phyloP scores from a whole-genome alignment of 805 yeast genomes.

The Kodamaea sagamina region DNA sequence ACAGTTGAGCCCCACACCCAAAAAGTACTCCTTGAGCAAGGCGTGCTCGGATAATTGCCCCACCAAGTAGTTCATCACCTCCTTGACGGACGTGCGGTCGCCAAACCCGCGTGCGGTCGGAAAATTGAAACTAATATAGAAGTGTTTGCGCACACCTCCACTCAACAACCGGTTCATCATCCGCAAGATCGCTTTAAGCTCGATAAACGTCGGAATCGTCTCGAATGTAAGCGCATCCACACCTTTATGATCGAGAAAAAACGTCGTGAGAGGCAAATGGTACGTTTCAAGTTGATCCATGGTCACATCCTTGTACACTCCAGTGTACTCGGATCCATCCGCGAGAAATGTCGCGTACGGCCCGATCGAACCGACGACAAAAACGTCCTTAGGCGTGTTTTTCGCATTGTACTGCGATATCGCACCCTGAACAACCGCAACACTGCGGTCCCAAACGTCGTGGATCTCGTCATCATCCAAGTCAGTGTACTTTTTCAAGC shows the following conservation, averaged over 20 bases:
- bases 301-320: constrained; percentile 51
- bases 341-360: constrained; percentile 75
- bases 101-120: constrained; percentile 23
- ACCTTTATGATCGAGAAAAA: constrained; percentile 36
- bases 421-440: constrained; percentile 26
- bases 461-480: constrained; percentile 19
- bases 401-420: constrained; percentile 9
- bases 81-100: constrained; percentile 34
- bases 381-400: constrained; percentile 15
- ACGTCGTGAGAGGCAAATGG: constrained; percentile 47
- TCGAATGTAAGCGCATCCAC: constrained; percentile 67
- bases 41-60: constrained; percentile 14
- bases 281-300: constrained; percentile 46
- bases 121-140: constrained; percentile 45
- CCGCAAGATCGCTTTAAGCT: constrained; percentile 51
- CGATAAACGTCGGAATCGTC: constrained; percentile 66
- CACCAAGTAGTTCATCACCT: constrained; percentile 23
- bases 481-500: constrained; percentile 30
- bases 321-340: constrained; percentile 73
- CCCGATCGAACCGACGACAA: constrained; percentile 67
- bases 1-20: constrained; percentile 72
- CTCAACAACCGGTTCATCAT: constrained; percentile 34
- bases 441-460: constrained; percentile 26
- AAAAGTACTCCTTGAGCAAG: constrained; percentile 25
- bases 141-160: constrained; percentile 34